Conservation (phyloP, 2,329 filamentous ascomycete genomes). For the Colletotrichum tofieldiae region DNA sequence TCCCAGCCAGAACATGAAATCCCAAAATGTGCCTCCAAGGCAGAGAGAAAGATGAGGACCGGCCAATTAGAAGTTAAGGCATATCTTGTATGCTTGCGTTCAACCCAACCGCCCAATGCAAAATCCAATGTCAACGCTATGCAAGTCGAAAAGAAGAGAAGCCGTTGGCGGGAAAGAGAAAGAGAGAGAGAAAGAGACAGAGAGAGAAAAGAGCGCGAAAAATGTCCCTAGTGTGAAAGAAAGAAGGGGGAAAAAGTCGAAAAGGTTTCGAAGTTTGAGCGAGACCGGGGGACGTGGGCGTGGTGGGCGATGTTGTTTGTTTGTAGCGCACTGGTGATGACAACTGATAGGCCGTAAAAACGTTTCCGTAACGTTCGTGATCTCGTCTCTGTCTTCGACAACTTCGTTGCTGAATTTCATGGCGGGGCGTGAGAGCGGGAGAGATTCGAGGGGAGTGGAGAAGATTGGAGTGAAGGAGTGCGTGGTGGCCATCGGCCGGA, state of each 20-base stretch:
- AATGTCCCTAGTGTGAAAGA: not conserved
- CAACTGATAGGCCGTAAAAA: conserved; percentile 37
- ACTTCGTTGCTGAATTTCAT: conserved; percentile 47
- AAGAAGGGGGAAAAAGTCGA: not conserved
- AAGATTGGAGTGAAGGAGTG: conserved; percentile 21
- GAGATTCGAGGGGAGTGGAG: conserved; percentile 14
- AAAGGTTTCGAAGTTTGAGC: conserved; percentile 28
- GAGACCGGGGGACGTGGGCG: conserved; percentile 19
- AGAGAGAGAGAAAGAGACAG: not conserved
- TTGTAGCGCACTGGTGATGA: conserved; percentile 25
- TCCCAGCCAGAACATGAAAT: conserved; percentile 10
- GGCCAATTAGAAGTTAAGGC: conserved; percentile 40
- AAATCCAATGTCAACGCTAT: conserved; percentile 39
- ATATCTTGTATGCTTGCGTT: conserved; percentile 34
- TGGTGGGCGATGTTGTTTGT: conserved; percentile 27
- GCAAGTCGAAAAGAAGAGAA: conserved; percentile 31
- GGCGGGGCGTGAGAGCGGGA: conserved; percentile 33
- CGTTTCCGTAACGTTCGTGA: conserved; percentile 38
- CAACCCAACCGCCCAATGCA: conserved; percentile 37
- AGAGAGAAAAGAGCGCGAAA: not conserved
- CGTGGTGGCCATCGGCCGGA: conserved; percentile 11
- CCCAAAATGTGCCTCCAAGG: conserved; percentile 8
- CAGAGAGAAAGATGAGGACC: conserved; percentile 25
- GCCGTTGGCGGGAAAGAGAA: not conserved
- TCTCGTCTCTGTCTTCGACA: conserved; percentile 51